Evolutionary conservation across 768 basidiomycete species (phyloP).

Genomic region (Mycena kentingensis): DNA sequence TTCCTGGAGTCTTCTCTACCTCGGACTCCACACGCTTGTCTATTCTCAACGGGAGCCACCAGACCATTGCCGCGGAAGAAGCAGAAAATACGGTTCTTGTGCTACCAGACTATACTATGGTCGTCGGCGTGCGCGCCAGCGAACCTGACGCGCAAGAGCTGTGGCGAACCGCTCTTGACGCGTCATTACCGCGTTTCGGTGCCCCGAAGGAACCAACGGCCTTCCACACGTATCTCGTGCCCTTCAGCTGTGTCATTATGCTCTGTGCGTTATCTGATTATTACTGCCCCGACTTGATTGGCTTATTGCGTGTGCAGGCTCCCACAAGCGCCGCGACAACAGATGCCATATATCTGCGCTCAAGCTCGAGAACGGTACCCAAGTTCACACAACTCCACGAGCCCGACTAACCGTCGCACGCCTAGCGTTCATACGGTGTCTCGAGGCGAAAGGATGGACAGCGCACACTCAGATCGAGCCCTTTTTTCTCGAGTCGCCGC

Average conservation of each 20-base stretch:
- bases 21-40: constrained; percentile 59
- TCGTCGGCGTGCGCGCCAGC: constrained; percentile 70
- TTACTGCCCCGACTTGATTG: constrained; percentile 14
- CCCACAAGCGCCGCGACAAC: constrained; percentile 91
- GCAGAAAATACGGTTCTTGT: constrained; percentile 79
- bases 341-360: constrained; percentile 88
- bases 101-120: constrained; percentile 89
- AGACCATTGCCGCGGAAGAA: constrained; percentile 64
- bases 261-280: constrained; percentile 62
- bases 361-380: constrained; percentile 72
- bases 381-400: constrained; percentile 4
- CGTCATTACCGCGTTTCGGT: constrained; percentile 52
- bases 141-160: constrained; percentile 67
- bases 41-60: constrained; percentile 84
- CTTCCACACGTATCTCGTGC: constrained; percentile 76
- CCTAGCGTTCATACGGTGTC: constrained; percentile 61
- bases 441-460: constrained; percentile 72
- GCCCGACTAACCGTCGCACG: too few relatives aligned
- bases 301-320: constrained; percentile 54
- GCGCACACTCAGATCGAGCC: constrained; percentile 73
- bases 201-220: constrained; percentile 41
- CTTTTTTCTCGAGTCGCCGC: constrained; percentile 48
- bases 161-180: constrained; percentile 65
- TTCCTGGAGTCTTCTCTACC: constrained; percentile 60
- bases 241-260: constrained; percentile 87